Percentiles rank a stretch among this genome's conserved stretches.
phyloP scores from a whole-genome alignment of 805 yeast species.

The Wickerhamomyces mucosus region DNA sequence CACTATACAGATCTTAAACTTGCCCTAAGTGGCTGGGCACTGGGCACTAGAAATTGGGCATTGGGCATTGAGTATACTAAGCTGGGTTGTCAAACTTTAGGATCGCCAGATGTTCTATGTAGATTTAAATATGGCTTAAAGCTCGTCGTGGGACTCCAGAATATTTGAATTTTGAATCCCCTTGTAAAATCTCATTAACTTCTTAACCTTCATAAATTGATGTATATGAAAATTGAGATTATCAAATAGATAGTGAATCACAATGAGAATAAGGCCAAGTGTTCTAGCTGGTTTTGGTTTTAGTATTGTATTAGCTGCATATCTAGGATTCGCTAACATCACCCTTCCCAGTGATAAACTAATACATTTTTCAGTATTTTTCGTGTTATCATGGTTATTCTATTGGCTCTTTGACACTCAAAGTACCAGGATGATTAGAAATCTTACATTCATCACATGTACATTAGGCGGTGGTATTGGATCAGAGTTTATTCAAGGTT shows the following conservation, averaged over 20 bases:
- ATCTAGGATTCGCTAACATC: slow-evolving; percentile 24
- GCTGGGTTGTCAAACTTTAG: no score
- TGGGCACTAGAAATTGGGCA: no score
- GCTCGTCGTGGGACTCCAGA: neutral
- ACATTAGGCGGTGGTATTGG: slow-evolving; percentile 36
- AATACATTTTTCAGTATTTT: slow-evolving; percentile 39
- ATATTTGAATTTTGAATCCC: neutral
- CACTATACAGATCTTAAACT: no score
- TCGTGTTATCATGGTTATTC: slow-evolving; percentile 38
- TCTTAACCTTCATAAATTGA: neutral
- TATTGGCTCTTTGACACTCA: slow-evolving; percentile 34
- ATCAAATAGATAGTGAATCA: neutral
- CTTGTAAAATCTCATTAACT: neutral
- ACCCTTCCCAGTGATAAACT: slow-evolving; percentile 40
- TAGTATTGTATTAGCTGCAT: slow-evolving; percentile 21
- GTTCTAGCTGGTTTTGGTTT: slow-evolving; percentile 27
- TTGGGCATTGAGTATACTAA: no score
- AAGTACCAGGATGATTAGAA: slow-evolving; percentile 22
- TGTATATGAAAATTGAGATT: neutral
- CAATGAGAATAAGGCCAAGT: slow-evolving; percentile 19
- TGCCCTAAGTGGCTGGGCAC: no score
- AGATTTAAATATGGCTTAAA: no score
- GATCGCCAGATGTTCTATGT: neutral
- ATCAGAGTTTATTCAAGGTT: slow-evolving; percentile 43
- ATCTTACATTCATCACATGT: slow-evolving; percentile 32